Evolutionary conservation across 257 asterid species (phyloP).

Genomic region (Capsicum pubescens): DNA sequence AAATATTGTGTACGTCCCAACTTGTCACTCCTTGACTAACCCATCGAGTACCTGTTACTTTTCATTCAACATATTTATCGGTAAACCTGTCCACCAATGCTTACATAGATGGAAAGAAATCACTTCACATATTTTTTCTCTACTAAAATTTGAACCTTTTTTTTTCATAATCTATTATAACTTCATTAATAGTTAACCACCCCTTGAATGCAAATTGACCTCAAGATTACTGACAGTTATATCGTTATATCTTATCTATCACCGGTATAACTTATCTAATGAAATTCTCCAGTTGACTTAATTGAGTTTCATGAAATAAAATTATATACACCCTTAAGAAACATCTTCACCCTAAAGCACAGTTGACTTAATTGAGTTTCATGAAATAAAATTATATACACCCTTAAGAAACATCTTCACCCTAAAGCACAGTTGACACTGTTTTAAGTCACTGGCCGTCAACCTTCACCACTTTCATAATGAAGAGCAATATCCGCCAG

Average conservation of each 20-base stretch:
- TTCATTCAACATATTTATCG: background rate
- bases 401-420: slow-evolving; percentile 1
- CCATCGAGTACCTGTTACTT: background rate
- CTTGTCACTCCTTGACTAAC: background rate
- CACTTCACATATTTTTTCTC: background rate
- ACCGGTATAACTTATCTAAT: background rate
- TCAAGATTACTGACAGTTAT: background rate
- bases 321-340: background rate
- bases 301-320: background rate
- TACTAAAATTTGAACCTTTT: background rate
- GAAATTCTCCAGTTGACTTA: background rate
- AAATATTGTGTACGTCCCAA: background rate
- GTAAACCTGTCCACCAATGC: background rate
- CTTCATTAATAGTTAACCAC: background rate
- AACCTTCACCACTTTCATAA: background rate
- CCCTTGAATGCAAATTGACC: background rate
- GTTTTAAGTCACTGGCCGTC: background rate
- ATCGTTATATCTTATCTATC: background rate
- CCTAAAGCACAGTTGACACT: background rate
- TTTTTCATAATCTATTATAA: background rate
- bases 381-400: background rate
- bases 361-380: background rate
- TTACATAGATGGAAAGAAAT: background rate
- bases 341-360: background rate
- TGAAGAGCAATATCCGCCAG: background rate